Conservation (phyloP, 148 eudicot species). For the Oxyria digyna region DNA sequence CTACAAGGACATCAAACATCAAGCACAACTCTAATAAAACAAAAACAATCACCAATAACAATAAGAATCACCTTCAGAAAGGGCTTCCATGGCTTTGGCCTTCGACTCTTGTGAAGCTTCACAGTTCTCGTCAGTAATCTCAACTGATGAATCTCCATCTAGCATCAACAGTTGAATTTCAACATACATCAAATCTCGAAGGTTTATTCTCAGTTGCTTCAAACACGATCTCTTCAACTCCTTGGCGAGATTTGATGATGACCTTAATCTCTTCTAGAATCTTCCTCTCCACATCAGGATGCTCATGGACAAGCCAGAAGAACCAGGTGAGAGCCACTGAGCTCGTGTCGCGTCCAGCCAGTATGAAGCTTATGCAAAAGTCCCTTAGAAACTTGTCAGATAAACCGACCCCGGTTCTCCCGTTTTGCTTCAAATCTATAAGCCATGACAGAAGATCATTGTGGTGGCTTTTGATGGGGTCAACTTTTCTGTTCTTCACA, state of each 20-base stretch:
- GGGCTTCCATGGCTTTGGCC: too few species aligned
- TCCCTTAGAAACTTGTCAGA: conserved; percentile 30
- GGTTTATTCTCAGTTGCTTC: conserved; percentile 21
- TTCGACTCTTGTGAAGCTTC: too few species aligned
- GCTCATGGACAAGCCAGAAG: conserved; percentile 33
- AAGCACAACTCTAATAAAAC: too few species aligned
- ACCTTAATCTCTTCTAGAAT: conserved; percentile 24
- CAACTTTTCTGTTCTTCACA: conserved; percentile 36
- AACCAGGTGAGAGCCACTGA: conserved; percentile 47
- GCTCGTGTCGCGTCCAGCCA: conserved; percentile 55
- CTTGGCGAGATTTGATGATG: neutral
- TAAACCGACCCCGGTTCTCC: conserved; percentile 2
- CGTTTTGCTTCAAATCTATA: conserved; percentile 16
- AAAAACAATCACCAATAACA: too few species aligned
- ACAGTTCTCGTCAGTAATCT: too few species aligned
- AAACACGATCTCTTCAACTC: conserved; percentile 13
- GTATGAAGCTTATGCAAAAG: conserved; percentile 45
- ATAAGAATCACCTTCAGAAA: too few species aligned
- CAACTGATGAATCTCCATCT: too few species aligned
- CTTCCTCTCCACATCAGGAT: conserved; percentile 27
- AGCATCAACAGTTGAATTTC: too few species aligned
- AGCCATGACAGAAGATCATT: conserved; percentile 48
- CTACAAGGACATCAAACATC: too few species aligned
- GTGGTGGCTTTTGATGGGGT: conserved; percentile 8
- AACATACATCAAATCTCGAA: too few species aligned